Base-by-base conservation (phyloP, 306 rosid species). In the Cicer chorassanicum region DNA sequence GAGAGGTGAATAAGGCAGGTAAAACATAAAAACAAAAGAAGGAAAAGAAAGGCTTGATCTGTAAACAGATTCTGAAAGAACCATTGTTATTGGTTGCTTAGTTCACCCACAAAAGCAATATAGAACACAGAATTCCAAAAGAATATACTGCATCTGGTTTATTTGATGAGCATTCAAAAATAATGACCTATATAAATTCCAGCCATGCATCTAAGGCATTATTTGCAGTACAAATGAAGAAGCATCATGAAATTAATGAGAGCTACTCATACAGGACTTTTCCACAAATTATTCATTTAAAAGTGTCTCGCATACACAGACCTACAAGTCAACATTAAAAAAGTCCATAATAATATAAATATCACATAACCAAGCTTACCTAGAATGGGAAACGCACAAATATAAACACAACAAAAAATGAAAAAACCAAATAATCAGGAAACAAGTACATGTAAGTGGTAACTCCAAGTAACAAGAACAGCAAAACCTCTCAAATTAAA, bases 41-140 rank as follows among this genome's bases (percentile, higher is more conserved):
- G 40, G 57, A 61, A 13, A 34, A 56, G 13, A 63, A 39, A 24
- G 36, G 55, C 41, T 13, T 6, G 46, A 12, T 63, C 43, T 21
- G 77, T 50, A 43, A 51, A 61, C 59, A 38, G 50, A 44, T 45
- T 53, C 66, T 29, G n/a, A 55, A 51, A 59, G 56, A 78, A 56
- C 21, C 68, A 77, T 69, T 75, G 49, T 68, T 49, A 70, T 48
- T n/a, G 18, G 53, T 9, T 34, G 65, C 67, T 49, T 40, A 61
- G 46, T 38, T 63, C 48, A 46, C 69, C 6, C 29, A 29, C 34
- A 75, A 24, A 82, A 42, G 13, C 9, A 64, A 63, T 49, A 42
- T 50, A 65, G 34, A 65, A 50, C 14, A 66, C 2, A 40, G 13
- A 51, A 63, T 11, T 65, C 21, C 29, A 51, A 10, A 71, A 42